Evolutionary conservation across 2,329 filamentous ascomycete species (phyloP).

Genomic region (Fusarium marasasianum): DNA sequence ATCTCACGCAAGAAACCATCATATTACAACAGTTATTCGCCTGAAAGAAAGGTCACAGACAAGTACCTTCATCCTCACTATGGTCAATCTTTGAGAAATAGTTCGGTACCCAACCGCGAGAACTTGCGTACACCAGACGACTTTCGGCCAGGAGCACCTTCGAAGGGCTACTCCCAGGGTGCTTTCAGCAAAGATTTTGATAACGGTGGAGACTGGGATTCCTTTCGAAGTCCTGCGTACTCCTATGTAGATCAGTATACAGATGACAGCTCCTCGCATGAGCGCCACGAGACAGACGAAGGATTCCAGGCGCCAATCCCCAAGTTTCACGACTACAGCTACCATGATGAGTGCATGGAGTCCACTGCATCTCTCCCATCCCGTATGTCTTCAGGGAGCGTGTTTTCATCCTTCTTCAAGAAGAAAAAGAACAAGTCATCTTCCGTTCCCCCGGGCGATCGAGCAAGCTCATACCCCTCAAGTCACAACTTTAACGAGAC

Average conservation of each 20-base stretch:
- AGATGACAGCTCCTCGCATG: background rate
- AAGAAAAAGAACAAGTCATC: conserved; percentile 21
- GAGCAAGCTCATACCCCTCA: conserved; percentile 4
- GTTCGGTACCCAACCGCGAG: background rate
- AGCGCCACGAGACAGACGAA: background rate
- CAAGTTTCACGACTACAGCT: background rate
- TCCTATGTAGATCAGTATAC: background rate
- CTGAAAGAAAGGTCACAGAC: background rate
- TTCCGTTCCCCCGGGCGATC: background rate
- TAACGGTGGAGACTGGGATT: conserved; percentile 8
- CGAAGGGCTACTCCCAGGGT: conserved; percentile 34
- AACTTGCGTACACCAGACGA: conserved; percentile 10
- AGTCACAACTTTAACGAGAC: conserved; percentile 32
- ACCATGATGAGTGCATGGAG: conserved; percentile 6
- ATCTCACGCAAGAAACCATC: conserved; percentile 10
- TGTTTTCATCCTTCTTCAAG: conserved; percentile 39
- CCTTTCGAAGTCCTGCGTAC: conserved; percentile 5
- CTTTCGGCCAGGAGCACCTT: conserved; percentile 10
- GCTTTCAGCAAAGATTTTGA: conserved; percentile 39
- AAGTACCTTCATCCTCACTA: conserved; percentile 20
- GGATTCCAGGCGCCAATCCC: background rate
- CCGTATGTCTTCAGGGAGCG: conserved; percentile 22
- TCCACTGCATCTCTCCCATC: conserved; percentile 26
- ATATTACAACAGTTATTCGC: background rate
- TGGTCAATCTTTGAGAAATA: background rate